These are phyloP conservation scores for Kodamaea arcana DNA, from an alignment of 1,139 yeast genomes.

Conservation along the genomic window DNA sequence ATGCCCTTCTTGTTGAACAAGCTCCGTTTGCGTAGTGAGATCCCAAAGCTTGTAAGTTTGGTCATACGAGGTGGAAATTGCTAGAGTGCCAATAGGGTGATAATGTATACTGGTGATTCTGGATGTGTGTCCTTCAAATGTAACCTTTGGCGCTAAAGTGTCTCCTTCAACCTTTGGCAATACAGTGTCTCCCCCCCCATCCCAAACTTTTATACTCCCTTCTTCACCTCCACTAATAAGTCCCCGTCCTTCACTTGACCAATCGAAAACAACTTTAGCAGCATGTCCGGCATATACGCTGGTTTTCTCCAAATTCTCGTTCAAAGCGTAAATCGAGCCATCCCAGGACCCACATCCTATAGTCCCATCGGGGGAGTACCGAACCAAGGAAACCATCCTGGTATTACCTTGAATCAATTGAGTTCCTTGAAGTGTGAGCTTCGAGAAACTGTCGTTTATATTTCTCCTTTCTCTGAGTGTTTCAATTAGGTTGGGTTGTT, in stretches of 20 bases:
- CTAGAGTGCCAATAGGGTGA: slow-evolving; percentile 58
- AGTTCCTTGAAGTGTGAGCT: slow-evolving; percentile 56
- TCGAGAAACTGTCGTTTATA: slow-evolving; percentile 32
- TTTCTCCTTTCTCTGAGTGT: slow-evolving; percentile 43
- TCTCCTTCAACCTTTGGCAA: slow-evolving; percentile 4
- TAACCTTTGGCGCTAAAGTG: slow-evolving; percentile 15
- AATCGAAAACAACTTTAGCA: slow-evolving; percentile 60
- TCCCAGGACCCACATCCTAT: slow-evolving; percentile 84
- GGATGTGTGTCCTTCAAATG: slow-evolving; percentile 40
- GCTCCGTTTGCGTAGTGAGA: slow-evolving; percentile 29
- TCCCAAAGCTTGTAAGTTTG: slow-evolving; percentile 93
- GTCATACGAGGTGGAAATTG: slow-evolving; percentile 78
- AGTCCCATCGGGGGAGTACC: slow-evolving; percentile 35
- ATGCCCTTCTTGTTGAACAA: slow-evolving; percentile 78
- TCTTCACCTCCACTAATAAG: slow-evolving; percentile 65
- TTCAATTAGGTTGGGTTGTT: slow-evolving; percentile 23
- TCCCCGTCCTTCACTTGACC: slow-evolving; percentile 34
- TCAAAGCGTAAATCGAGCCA: slow-evolving; percentile 58
- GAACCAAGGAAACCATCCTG: slow-evolving; percentile 63
- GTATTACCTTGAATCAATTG: slow-evolving; percentile 57
- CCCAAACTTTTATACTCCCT: slow-evolving; percentile 51
- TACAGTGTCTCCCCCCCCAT: slow-evolving; percentile 5
- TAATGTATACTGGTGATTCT: slow-evolving; percentile 62
- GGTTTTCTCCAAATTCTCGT: slow-evolving; percentile 33
- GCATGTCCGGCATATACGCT: slow-evolving; percentile 15